Evolutionary conservation across 257 asterid species (phyloP).

Genomic region (Solanum lycopersicoides): DNA sequence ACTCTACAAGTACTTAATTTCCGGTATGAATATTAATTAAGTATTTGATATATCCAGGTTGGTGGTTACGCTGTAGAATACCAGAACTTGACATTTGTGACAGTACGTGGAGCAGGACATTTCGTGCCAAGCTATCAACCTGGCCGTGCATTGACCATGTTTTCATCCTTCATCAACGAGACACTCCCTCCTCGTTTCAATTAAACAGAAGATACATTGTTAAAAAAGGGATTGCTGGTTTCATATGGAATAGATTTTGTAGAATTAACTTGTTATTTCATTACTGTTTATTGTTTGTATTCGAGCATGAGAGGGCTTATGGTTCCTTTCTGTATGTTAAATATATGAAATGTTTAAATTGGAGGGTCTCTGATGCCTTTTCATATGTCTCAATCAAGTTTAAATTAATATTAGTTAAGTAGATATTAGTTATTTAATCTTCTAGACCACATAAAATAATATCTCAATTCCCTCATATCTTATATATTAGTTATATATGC

Average conservation of each 20-base stretch:
- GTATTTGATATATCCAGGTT: slow-evolving; percentile 15
- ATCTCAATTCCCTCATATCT: no score
- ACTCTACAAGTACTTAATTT: neutral
- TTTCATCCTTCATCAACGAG: slow-evolving; percentile 36
- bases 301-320: neutral
- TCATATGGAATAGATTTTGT: no score
- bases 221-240: neutral
- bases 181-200: neutral
- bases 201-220: no score
- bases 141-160: slow-evolving; percentile 35
- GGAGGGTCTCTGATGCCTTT: neutral
- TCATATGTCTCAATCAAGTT: no score
- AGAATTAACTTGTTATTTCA: no score
- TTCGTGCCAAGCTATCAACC: slow-evolving; percentile 59
- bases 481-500: no score
- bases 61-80: slow-evolving; percentile 56
- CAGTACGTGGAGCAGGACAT: slow-evolving; percentile 56
- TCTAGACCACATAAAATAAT: no score
- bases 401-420: no score
- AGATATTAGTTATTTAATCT: no score
- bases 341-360: neutral
- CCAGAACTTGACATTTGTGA: slow-evolving; percentile 42
- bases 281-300: no score
- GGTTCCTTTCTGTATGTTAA: neutral
- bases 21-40: neutral